Evolutionary conservation across 164 flowering plant species (phyloP).

Genomic region (Echeveria elegans): DNA sequence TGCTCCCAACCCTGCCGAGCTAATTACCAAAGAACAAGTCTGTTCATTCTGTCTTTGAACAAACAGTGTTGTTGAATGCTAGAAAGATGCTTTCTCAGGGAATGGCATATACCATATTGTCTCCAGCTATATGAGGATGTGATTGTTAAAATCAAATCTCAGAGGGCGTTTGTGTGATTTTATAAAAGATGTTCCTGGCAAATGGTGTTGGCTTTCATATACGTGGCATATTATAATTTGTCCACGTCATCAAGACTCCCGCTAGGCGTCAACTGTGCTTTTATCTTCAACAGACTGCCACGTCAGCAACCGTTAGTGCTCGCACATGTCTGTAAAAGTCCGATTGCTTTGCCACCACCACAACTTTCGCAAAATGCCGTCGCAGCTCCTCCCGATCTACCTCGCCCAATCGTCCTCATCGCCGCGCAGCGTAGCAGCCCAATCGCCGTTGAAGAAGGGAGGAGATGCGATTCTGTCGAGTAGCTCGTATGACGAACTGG

Average conservation of each 20-base stretch:
- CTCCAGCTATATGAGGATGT: not conserved
- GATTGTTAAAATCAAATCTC: too few relatives aligned
- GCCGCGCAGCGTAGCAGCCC: too few relatives aligned
- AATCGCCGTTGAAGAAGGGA: too few relatives aligned
- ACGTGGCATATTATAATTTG: not conserved
- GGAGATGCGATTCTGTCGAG: not conserved
- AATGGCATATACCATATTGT: not conserved
- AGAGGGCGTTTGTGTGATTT: too few relatives aligned
- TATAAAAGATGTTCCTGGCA: too few relatives aligned
- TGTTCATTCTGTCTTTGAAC: slow-evolving; percentile 57
- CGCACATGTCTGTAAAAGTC: slow-evolving; percentile 8
- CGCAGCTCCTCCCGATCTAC: slow-evolving; percentile 11
- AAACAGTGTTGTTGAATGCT: not conserved
- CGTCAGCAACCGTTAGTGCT: not conserved
- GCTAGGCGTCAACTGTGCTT: not conserved
- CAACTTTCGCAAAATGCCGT: slow-evolving; percentile 18
- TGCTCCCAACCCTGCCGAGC: slow-evolving; percentile 39
- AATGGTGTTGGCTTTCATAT: too few relatives aligned
- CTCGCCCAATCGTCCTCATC: slow-evolving; percentile 11
- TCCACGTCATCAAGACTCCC: not conserved
- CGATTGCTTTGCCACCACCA: not conserved
- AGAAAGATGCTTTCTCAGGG: not conserved
- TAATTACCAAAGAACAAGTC: slow-evolving; percentile 55
- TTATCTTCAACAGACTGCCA: not conserved
- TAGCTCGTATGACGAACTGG: not conserved